These are phyloP conservation scores for Populus hybrid DNA, from an alignment of 441 rosid genomes.

Conservation along the genomic window DNA sequence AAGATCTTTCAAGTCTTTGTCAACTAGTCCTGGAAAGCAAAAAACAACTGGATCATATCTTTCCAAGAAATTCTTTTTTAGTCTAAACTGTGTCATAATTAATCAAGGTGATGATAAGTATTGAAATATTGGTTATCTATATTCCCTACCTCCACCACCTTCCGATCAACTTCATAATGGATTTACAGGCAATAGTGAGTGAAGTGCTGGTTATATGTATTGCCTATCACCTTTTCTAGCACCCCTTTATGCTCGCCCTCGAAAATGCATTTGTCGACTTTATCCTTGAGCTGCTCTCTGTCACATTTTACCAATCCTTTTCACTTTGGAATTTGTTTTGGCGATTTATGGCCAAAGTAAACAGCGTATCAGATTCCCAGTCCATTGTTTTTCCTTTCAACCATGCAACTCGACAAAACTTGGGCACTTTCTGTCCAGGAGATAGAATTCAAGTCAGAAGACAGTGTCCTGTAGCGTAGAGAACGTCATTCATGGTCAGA, in stretches of 20 bases:
- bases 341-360: background rate
- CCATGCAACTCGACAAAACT: background rate
- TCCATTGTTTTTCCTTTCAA: background rate
- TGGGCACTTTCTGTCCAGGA: background rate
- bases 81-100: background rate
- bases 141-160: background rate
- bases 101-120: background rate
- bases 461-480: background rate
- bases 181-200: no score
- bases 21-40: no score
- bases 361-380: slow-evolving; percentile 21
- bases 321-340: slow-evolving; percentile 7
- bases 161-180: background rate
- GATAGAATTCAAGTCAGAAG: background rate
- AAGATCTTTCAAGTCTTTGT: background rate
- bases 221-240: background rate
- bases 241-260: background rate
- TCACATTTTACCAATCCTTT: background rate
- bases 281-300: slow-evolving; percentile 12
- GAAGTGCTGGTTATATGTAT: background rate
- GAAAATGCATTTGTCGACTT: slow-evolving; percentile 4
- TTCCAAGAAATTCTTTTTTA: background rate
- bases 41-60: background rate
- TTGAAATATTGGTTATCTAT: background rate
- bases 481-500: background rate